A percentile compares a stretch with the other conserved stretches of the same genome.
Conservation (phyloP, 2,329 filamentous ascomycete genomes). For the Xylariaceae sp. region DNA sequence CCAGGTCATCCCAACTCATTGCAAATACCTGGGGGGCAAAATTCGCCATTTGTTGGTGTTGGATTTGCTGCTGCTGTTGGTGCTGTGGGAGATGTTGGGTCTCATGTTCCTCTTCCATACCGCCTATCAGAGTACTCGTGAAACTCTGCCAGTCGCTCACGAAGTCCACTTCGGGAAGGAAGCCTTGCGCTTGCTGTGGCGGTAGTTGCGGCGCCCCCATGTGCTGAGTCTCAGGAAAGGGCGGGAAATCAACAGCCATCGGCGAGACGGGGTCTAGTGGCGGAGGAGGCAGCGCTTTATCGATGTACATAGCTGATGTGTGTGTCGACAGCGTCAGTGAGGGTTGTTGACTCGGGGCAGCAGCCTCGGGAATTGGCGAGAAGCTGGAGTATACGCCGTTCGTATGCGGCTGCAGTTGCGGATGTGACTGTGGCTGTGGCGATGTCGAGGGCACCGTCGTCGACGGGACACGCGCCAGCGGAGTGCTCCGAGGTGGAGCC, state of each 20-base stretch:
- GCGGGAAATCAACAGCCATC: slow-evolving; percentile 24
- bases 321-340: slow-evolving; percentile 11
- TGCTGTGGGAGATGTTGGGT: no score
- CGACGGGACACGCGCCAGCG: slow-evolving; percentile 9
- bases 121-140: slow-evolving; percentile 23
- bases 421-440: slow-evolving; percentile 4
- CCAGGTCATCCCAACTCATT: slow-evolving; percentile 25
- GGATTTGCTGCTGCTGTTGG: slow-evolving; percentile 8
- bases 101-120: slow-evolving; percentile 4
- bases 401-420: slow-evolving; percentile 3
- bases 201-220: slow-evolving; percentile 2
- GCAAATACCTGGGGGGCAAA: slow-evolving; percentile 20
- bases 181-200: slow-evolving; percentile 10
- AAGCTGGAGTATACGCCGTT: slow-evolving; percentile 9
- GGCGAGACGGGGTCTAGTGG: slow-evolving; percentile 25
- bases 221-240: slow-evolving; percentile 12
- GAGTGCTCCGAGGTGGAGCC: slow-evolving; percentile 5
- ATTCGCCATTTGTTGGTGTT: no score
- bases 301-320: slow-evolving; percentile 15
- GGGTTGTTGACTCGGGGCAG: slow-evolving; percentile 8
- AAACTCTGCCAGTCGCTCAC: slow-evolving; percentile 27
- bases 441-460: slow-evolving; percentile 14
- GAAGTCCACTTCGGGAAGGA: slow-evolving; percentile 23
- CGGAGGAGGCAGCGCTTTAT: slow-evolving; percentile 26
- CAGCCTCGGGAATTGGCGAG: slow-evolving; percentile 7